Evolutionary conservation across 2,329 filamentous ascomycete species (phyloP).

Genomic region (Trichocomaceae sp.): DNA sequence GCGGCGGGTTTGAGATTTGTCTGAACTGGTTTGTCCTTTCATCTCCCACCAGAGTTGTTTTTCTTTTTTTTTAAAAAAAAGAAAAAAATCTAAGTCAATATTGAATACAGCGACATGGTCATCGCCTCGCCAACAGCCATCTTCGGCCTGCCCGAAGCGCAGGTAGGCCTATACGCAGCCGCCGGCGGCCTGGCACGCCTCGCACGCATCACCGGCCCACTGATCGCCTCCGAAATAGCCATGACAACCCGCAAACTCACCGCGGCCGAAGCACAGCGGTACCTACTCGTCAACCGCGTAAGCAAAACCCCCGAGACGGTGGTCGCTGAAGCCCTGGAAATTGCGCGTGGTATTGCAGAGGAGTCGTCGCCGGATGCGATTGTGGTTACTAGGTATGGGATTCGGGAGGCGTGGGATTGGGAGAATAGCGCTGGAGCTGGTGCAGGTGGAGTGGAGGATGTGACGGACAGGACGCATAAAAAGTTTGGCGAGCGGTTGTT

Average conservation of each 20-base stretch:
- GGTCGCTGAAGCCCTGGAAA: slow-evolving; percentile 46
- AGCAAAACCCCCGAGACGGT: slow-evolving; percentile 31
- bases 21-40: slow-evolving; percentile 67
- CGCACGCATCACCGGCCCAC: slow-evolving; percentile 59
- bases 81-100: too few relatives aligned
- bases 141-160: slow-evolving; percentile 67
- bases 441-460: slow-evolving; percentile 58
- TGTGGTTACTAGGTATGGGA: slow-evolving; percentile 64
- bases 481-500: slow-evolving; percentile 56
- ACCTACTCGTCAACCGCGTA: slow-evolving; percentile 67
- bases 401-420: slow-evolving; percentile 66
- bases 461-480: slow-evolving; percentile 51
- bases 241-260: slow-evolving; percentile 56
- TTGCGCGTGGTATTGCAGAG: slow-evolving; percentile 55
- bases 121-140: slow-evolving; percentile 52
- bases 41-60: too few relatives aligned
- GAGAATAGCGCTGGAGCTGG: too few relatives aligned
- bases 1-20: slow-evolving; percentile 76
- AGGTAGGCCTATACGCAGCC: slow-evolving; percentile 61
- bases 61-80: too few relatives aligned
- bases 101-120: slow-evolving; percentile 55
- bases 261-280: slow-evolving; percentile 55
- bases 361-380: slow-evolving; percentile 72
- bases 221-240: slow-evolving; percentile 65
- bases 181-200: slow-evolving; percentile 65